Evolutionary conservation across 495 filamentous ascomycete species (phyloP).

Genomic region (Aspergillus biplanus): DNA sequence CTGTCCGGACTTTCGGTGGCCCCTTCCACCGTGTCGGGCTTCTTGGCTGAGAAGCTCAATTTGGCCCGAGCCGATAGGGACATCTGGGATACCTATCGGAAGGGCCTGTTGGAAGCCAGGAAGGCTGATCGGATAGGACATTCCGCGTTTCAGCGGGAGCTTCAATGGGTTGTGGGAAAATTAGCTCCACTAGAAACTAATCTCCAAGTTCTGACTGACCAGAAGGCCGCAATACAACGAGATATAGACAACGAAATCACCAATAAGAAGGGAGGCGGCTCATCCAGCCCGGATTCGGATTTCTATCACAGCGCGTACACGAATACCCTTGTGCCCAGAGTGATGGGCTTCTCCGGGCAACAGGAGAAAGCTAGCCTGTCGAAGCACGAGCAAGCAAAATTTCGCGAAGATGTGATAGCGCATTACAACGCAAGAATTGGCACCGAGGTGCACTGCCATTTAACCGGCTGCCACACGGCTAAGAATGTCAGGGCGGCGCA

Average conservation of each 20-base stretch:
- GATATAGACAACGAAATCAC: too few species aligned
- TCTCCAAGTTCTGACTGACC: too few species aligned
- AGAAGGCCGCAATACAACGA: too few species aligned
- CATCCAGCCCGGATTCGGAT: too few species aligned
- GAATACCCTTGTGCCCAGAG: too few species aligned
- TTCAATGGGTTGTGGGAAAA: background rate
- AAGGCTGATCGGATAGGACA: background rate
- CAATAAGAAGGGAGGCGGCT: too few species aligned
- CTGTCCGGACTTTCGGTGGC: background rate
- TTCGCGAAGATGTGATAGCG: background rate
- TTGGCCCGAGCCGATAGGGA: background rate
- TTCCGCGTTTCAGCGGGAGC: background rate
- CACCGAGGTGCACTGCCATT: background rate
- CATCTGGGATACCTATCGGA: background rate
- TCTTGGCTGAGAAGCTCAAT: background rate
- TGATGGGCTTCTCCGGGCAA: too few species aligned
- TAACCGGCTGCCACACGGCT: background rate
- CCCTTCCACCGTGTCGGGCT: background rate
- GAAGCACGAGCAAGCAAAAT: too few species aligned
- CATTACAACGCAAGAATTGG: background rate
- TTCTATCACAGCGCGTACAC: too few species aligned
- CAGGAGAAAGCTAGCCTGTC: too few species aligned
- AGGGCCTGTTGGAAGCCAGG: background rate
- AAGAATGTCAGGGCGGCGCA: background rate
- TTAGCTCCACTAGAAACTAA: too few species aligned